Evolutionary conservation across 2,329 filamentous ascomycete species (phyloP), one percentile per base, ranked within the genome.

Genomic region (Fusarium sp.): DNA sequence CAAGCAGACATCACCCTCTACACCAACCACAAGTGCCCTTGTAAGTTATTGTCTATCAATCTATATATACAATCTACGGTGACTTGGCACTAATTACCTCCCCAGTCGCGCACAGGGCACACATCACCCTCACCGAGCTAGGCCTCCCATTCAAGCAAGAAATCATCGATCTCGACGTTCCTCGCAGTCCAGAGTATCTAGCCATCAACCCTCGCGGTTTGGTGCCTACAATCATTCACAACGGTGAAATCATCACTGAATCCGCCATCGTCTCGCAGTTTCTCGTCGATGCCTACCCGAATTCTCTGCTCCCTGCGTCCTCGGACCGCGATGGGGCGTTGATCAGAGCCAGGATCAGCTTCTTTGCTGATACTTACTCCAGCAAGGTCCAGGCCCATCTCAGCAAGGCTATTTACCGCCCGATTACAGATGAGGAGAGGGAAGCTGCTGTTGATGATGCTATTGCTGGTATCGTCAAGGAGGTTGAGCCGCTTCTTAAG

Each of bases 191-290:
- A 40, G 92, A 90, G 83, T 96, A 95, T 77, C 86, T 96, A 11
- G 83, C 90, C 54, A 82, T 96, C 77, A 94, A 95, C 82, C 92
- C 92, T 70, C 89, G 92, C 59, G 93, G 93, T 16, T 87, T 94
- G 5, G 92, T 96, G 7, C 93, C 93, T 1, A 82, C 89, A 0
- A 81, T 96, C 59, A 85, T 87, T 25, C 91, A 91, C 82, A 85
- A 88, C 67, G 85, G 84, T 65, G 85, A 91, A 67, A 90, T 92
- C 76, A 84, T 96, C 75, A 89, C 87, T 55, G 93, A 96, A 78
- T 93, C 91, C 4, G 89, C 82, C 68, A 87, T 95, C 66, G 88
- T 95, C n/a, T 80, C 89, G 2, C 88, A 91, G 71, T 95, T 93
- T 80, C 79, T 89, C 5, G 89, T 86, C 45, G 92, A 96, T 75